Evolutionary conservation across 2,329 filamentous ascomycete genomes (phyloP), one percentile per base, ranked within the genome.

Genomic region (Catunica adiposa): DNA sequence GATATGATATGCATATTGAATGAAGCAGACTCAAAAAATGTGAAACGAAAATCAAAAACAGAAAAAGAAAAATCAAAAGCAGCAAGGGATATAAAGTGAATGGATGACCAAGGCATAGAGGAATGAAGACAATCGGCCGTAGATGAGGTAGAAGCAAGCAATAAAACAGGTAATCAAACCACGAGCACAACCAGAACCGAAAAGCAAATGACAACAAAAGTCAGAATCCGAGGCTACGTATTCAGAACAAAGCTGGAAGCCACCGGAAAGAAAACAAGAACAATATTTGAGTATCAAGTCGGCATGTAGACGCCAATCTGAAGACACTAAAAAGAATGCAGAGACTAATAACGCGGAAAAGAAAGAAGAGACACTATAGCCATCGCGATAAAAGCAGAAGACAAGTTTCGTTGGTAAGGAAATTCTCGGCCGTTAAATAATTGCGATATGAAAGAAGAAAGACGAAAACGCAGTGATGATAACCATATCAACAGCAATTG

Each of bases 81-180:
- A 58, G 48, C 44, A 51, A 51, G 57, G 51, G 57, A 56, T 54
- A 56, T 56, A 58, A 53, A 56, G 44, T 51, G 54, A 53, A 58
- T 56, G 44, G 46, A 55, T 52, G 53, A 53, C 56, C 53, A 58
- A 53, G 29, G 26, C 11, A 50, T 44, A 34, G 29, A 34, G 50
- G 51, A 51, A 56, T 47, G 34, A 54, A 58, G 38, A 56, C 48
- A 56, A 56, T 58, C 53, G 53, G 56, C 54, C 54, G 54, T 56
- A 54, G 25, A 52, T 9, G 23, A 52, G 22, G 22, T 9, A 11
- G 8, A n/a, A 11, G 50, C 51, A 53, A 54, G 31, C 47, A 57
- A 42, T 50, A 46, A 42, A 53, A 23, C 34, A 58, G 34, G 26
- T 6, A 54, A 47, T 4, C 52, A 31, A 22, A 48, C 37, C 17